Percentiles rank a stretch among this genome's conserved stretches.
These are phyloP conservation scores for Solanum hybrid DNA, from an alignment of 305 asterid species.

Conservation along the genomic window DNA sequence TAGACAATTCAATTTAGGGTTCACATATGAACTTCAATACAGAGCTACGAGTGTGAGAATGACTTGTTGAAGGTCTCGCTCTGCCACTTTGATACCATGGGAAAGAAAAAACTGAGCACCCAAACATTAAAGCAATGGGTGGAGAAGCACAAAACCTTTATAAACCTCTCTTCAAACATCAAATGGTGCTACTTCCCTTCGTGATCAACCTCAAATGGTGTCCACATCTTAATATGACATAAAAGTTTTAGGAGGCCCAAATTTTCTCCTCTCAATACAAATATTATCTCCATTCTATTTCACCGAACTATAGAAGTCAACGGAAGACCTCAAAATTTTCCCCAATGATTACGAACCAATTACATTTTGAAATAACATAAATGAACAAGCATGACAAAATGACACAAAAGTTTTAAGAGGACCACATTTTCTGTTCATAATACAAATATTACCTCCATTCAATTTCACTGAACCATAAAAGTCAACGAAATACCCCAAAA, in stretches of 20 bases:
- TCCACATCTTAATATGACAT: background rate
- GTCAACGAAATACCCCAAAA: background rate
- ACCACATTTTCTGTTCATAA: background rate
- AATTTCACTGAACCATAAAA: background rate
- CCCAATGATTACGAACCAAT: background rate
- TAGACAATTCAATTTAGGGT: background rate
- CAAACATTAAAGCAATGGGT: background rate
- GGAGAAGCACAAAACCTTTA: background rate
- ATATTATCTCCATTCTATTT: background rate
- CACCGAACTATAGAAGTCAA: background rate
- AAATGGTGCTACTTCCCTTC: background rate
- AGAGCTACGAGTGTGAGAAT: background rate
- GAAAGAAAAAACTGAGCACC: background rate
- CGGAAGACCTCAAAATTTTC: background rate
- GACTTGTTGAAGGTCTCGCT: background rate
- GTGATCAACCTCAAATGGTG: background rate
- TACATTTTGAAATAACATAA: background rate
- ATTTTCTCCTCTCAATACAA: background rate
- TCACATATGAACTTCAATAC: background rate
- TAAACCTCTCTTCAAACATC: background rate
- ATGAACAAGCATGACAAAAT: background rate
- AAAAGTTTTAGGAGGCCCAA: background rate
- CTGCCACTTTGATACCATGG: background rate
- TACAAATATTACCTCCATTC: background rate
- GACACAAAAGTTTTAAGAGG: background rate